phyloP scores from a whole-genome alignment of 2,329 filamentous ascomycete species.

The Apiospora phragmitis region DNA sequence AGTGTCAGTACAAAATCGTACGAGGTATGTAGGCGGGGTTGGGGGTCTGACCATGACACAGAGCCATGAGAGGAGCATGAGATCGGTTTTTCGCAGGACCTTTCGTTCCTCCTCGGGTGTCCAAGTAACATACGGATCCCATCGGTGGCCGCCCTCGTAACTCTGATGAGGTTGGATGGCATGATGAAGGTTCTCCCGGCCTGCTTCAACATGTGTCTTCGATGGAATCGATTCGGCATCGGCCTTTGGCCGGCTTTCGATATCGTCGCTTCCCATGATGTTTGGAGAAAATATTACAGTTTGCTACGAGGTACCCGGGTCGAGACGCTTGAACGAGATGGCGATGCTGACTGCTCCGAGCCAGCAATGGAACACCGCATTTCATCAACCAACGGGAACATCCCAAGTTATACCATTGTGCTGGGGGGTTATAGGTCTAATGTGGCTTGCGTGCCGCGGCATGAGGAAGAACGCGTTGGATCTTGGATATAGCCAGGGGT shows the following conservation, averaged over 20 bases:
- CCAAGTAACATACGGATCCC: slow-evolving; percentile 47
- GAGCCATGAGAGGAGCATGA: slow-evolving; percentile 41
- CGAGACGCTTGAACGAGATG: neutral
- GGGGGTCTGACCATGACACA: slow-evolving; percentile 43
- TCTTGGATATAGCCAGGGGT: neutral
- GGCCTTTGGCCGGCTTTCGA: slow-evolving; percentile 12
- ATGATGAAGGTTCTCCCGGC: slow-evolving; percentile 38
- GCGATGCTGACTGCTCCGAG: neutral
- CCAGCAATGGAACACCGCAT: neutral
- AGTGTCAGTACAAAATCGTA: slow-evolving; percentile 24
- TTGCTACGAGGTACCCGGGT: neutral
- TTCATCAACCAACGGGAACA: neutral
- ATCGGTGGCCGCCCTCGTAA: slow-evolving; percentile 44
- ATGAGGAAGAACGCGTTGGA: neutral
- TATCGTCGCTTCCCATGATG: slow-evolving; percentile 17
- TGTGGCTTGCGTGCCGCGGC: neutral
- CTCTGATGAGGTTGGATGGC: slow-evolving; percentile 30
- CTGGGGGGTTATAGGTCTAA: neutral
- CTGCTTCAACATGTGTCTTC: slow-evolving; percentile 30
- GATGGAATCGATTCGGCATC: neutral
- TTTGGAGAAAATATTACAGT: neutral
- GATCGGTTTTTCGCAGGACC: slow-evolving; percentile 54
- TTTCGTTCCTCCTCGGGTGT: slow-evolving; percentile 55
- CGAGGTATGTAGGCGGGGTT: slow-evolving; percentile 49
- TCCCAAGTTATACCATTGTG: neutral